Conservation (phyloP, 169 alveolate genomes). For the Eimeria mitis region DNA sequence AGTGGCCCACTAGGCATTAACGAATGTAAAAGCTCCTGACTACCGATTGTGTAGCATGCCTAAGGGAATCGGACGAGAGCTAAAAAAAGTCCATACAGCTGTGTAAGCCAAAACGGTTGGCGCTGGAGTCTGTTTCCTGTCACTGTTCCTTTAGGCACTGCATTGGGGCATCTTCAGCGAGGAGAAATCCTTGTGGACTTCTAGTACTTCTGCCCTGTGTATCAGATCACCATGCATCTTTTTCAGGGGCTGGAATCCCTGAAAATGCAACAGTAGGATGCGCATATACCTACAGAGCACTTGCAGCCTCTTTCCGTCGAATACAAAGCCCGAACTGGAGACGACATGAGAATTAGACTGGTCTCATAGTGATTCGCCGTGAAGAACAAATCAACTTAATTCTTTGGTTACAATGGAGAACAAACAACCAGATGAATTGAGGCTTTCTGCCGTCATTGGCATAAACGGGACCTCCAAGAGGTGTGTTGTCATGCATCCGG, state of each 20-base stretch:
- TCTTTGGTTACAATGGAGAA: conserved; percentile 23
- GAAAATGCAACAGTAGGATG: not conserved
- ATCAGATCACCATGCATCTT: too few relatives aligned
- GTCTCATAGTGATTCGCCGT: not conserved
- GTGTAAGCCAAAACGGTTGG: not conserved
- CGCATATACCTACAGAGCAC: not conserved
- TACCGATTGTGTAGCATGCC: not conserved
- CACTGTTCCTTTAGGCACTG: not conserved
- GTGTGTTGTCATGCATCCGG: conserved; percentile 95
- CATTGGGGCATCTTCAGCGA: not conserved
- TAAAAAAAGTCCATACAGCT: not conserved
- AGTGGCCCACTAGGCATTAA: not conserved
- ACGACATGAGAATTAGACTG: conserved; percentile 3
- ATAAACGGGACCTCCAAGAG: conserved; percentile 76
- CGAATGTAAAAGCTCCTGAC: not conserved
- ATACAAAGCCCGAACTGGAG: not conserved
- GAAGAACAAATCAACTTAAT: not conserved
- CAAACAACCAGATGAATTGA: not conserved
- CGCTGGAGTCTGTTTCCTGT: not conserved
- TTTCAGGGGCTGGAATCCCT: not conserved
- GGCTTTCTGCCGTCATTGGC: conserved; percentile 76
- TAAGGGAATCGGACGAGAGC: not conserved
- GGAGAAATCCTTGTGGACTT: not conserved
- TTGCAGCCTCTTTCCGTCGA: not conserved
- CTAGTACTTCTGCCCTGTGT: not conserved